These are phyloP conservation scores for Akebia trifoliata DNA, from an alignment of 164 flowering plant species.

Conservation along the genomic window DNA sequence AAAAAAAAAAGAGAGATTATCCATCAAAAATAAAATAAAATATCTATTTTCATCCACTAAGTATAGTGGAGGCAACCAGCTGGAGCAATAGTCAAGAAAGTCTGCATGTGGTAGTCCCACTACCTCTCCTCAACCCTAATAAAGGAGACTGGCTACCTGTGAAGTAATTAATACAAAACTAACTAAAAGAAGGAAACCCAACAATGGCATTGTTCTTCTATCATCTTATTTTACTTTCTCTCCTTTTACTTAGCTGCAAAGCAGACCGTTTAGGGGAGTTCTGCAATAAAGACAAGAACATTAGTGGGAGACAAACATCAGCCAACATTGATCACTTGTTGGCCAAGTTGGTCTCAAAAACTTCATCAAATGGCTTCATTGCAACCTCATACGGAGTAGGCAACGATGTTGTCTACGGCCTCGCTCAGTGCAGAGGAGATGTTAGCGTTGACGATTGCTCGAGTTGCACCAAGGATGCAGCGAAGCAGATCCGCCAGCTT, in stretches of 20 bases:
- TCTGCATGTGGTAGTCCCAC: too few relatives aligned
- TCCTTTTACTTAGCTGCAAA: constrained; percentile 9
- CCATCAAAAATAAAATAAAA: too few relatives aligned
- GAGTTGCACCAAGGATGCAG: constrained; percentile 39
- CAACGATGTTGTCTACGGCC: constrained; percentile 33
- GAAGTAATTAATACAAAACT: too few relatives aligned
- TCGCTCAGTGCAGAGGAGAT: constrained; percentile 59
- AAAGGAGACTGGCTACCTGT: too few relatives aligned
- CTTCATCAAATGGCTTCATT: constrained; percentile 20
- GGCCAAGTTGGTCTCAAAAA: constrained; percentile 19
- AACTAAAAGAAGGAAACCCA: too few relatives aligned
- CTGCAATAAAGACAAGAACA: constrained; percentile 28
- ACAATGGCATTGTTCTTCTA: constrained; percentile 4
- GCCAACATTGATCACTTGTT: constrained; percentile 31
- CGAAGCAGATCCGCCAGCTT: constrained; percentile 27
- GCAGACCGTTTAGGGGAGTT: constrained; percentile 24
- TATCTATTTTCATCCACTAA: too few relatives aligned
- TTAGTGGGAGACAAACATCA: constrained; percentile 16
- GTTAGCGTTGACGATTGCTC: constrained; percentile 39
- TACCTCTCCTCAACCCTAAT: too few relatives aligned
- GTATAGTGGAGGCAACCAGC: too few relatives aligned
- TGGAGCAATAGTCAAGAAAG: too few relatives aligned
- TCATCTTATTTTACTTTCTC: constrained; percentile 11
- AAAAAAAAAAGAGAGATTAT: too few relatives aligned
- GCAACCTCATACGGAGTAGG: constrained; percentile 29